A percentile compares a stretch with the other conserved stretches of the same genome.
Conservation (phyloP, 2,329 filamentous ascomycete genomes). For the Paecilomyces sp. region DNA sequence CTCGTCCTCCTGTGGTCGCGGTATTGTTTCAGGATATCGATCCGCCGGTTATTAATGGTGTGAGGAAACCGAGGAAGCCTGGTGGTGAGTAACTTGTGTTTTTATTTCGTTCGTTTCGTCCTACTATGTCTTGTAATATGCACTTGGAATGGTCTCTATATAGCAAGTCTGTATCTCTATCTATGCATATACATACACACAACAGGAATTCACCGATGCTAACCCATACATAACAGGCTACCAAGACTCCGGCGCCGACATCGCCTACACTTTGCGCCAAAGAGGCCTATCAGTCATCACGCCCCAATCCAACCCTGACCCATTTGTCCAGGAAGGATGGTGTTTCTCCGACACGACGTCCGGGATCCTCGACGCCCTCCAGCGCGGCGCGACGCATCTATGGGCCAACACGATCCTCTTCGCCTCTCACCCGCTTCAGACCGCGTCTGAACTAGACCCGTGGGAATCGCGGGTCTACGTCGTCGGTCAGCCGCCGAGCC, state of each 20-base stretch:
- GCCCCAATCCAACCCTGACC: slow-evolving; percentile 20
- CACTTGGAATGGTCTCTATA: no score
- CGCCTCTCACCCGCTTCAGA: slow-evolving; percentile 42
- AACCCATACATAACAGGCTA: slow-evolving; percentile 29
- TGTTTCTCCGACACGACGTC: slow-evolving; percentile 39
- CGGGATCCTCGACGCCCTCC: slow-evolving; percentile 34
- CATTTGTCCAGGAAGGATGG: slow-evolving; percentile 27
- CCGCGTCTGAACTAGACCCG: slow-evolving; percentile 23
- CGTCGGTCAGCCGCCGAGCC: slow-evolving; percentile 40
- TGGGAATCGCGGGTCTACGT: slow-evolving; percentile 27
- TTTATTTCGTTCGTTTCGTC: not conserved
- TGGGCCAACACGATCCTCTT: slow-evolving; percentile 49
- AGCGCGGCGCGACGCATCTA: slow-evolving; percentile 37
- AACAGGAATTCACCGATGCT: not conserved
- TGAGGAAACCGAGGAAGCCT: slow-evolving; percentile 44
- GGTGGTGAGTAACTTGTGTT: slow-evolving; percentile 25
- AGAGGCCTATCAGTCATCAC: slow-evolving; percentile 27
- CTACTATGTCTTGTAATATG: no score
- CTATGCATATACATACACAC: not conserved
- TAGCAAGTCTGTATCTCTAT: no score
- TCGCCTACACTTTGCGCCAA: slow-evolving; percentile 35
- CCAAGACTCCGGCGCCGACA: slow-evolving; percentile 43
- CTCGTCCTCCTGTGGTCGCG: slow-evolving; percentile 23
- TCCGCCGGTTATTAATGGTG: slow-evolving; percentile 41
- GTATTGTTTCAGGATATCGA: slow-evolving; percentile 43